Evolutionary conservation across 1,284 basidiomycete genomes (phyloP), one percentile per base, ranked within the genome.

Genomic region (Pholiota adiposa): DNA sequence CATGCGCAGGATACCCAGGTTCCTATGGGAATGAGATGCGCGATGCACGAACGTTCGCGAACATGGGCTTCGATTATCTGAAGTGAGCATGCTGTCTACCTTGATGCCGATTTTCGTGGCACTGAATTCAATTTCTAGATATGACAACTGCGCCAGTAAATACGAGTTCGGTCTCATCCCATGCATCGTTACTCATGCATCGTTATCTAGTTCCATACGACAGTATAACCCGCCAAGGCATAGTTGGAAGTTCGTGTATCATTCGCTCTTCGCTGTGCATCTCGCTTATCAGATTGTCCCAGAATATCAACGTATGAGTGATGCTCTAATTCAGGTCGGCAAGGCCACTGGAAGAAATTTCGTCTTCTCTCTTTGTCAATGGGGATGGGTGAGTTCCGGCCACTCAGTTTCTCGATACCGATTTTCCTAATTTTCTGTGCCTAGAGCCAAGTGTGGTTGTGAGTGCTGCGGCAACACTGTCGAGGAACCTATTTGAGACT

Each of bases 11-110:
- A 1, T 82, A 79, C 65, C 80, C 81, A 27, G 81, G 80, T 16
- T 81, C 79, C 2, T 82, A 72, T 67, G 67, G 74, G 60, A 77
- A 82, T 60, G 80, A 82, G 63, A 41, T 67, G 49, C 78, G 82
- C 48, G 83, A 84, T 67, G 72, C 72, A 4, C 75, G 77, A 56
- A 69, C 77, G 4, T 84, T 83, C 66, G 75, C 77, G 48, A 76
- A 80, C n/a, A 86, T 84, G 84, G 83, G 82, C 7, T 85, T 85
- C 57, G 82, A 85, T 67, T 78, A 81, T 62, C 72, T 85, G 50
- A 85, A 86, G 84, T 84, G 57, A 27, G 78, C 68, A 7, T 33
- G 8, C 44, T 67, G 8, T 33, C 12, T 40, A n/a, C 9, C 44
- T 27, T 38, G 23, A 27, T 36, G 29, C 51, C n/a, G n/a, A 23